A percentile compares a stretch with the other conserved stretches of the same genome.
Evolutionary conservation across 148 eudicot species (phyloP).

Genomic region (Nepenthes gracilis): DNA sequence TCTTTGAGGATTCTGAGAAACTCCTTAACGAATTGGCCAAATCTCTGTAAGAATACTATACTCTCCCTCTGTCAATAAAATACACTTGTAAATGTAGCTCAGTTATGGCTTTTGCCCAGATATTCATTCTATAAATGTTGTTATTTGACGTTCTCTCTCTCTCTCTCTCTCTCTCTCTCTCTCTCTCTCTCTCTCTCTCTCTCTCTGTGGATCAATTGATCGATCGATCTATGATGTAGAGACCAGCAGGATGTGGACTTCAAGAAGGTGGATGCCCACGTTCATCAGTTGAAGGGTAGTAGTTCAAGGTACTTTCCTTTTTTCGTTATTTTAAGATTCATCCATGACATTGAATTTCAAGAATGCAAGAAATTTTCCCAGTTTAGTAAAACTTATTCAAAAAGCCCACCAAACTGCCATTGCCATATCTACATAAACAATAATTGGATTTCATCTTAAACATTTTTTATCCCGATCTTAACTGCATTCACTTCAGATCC

Average conservation of each 20-base stretch:
- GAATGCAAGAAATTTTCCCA: background rate
- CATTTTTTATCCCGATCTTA: too few relatives aligned
- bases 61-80: background rate
- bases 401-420: background rate
- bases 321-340: background rate
- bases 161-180: background rate
- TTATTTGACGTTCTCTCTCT: background rate
- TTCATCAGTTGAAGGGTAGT: slow-evolving; percentile 86
- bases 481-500: too few relatives aligned
- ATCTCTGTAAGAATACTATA: slow-evolving; percentile 29
- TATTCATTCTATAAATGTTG: background rate
- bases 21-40: slow-evolving; percentile 43
- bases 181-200: background rate
- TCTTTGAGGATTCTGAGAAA: slow-evolving; percentile 68
- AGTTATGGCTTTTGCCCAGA: background rate
- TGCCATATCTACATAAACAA: too few relatives aligned
- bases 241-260: slow-evolving; percentile 57
- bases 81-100: background rate
- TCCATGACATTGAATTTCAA: background rate
- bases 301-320: slow-evolving; percentile 56
- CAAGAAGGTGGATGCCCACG: slow-evolving; percentile 56
- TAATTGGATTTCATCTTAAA: too few relatives aligned
- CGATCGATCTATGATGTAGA: slow-evolving; percentile 18
- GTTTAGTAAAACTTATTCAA: background rate
- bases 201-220: background rate